Conservation (phyloP, 73 alveolate genomes). For the Loxodes magnus region DNA sequence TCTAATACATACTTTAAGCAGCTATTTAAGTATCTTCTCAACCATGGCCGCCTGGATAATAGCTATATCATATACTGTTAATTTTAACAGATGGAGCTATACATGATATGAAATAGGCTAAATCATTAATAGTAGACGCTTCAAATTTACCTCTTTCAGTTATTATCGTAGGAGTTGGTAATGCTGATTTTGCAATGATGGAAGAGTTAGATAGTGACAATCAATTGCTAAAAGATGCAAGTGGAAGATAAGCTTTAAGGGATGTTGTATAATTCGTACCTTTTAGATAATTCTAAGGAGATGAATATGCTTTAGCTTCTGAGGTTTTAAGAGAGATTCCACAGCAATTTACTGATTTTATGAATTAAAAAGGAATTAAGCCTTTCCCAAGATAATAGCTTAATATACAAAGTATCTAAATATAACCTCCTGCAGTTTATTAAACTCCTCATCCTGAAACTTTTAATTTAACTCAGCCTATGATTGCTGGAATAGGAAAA, state of each 20-base stretch:
- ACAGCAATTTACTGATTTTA: constrained; percentile 47
- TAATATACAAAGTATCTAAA: too few relatives aligned
- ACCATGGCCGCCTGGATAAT: constrained; percentile 9
- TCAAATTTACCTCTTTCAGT: constrained; percentile 53
- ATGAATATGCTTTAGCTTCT: constrained; percentile 23
- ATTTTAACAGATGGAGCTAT: constrained; percentile 90
- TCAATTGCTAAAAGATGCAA: constrained; percentile 27
- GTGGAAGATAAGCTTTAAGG: constrained; percentile 39
- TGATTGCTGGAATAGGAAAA: too few relatives aligned
- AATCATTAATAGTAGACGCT: constrained; percentile 46
- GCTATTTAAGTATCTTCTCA: constrained; percentile 5
- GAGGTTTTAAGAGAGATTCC: constrained; percentile 68
- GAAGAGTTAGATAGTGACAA: constrained; percentile 58
- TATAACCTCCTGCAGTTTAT: too few relatives aligned
- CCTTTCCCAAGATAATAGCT: too few relatives aligned
- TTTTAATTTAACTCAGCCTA: too few relatives aligned
- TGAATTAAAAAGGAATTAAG: too few relatives aligned
- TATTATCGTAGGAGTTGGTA: constrained; percentile 70
- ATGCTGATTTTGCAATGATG: constrained; percentile 47
- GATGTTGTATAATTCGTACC: constrained; percentile 72
- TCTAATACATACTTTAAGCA: constrained; percentile 54
- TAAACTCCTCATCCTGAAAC: too few relatives aligned
- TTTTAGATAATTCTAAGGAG: not conserved
- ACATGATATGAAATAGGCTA: constrained; percentile 71
- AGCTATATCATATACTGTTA: constrained; percentile 63